phyloP scores from a whole-genome alignment of 2,329 filamentous ascomycete species.

The Thelonectria olida region DNA sequence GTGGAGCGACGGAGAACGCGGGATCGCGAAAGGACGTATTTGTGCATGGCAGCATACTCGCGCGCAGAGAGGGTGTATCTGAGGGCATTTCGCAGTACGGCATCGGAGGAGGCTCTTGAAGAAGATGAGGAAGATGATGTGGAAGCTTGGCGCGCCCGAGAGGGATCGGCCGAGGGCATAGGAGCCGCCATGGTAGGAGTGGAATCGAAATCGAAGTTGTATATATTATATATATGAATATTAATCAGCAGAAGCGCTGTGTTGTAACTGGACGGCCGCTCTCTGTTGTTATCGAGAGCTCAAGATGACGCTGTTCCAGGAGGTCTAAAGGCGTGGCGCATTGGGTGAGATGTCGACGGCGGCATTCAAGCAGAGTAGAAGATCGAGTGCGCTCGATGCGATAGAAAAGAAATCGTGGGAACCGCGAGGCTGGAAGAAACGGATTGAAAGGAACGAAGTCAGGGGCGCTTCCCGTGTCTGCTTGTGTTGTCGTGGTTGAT shows the following conservation, averaged over 20 bases:
- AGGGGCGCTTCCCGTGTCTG: too few species aligned
- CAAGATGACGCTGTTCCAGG: conserved; percentile 31
- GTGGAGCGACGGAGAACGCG: conserved; percentile 63
- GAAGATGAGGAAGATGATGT: conserved; percentile 25
- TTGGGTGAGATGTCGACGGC: conserved; percentile 30
- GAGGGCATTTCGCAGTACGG: conserved; percentile 83
- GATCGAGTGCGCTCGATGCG: not conserved
- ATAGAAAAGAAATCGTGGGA: not conserved
- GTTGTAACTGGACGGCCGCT: conserved; percentile 2
- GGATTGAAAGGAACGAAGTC: not conserved
- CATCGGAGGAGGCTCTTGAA: conserved; percentile 57
- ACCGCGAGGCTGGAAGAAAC: not conserved
- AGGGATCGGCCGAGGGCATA: conserved; percentile 32
- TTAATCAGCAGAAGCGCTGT: not conserved
- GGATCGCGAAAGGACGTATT: conserved; percentile 81
- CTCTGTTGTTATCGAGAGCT: conserved; percentile 18
- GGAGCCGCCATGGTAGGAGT: conserved; percentile 32
- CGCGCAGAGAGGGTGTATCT: conserved; percentile 86
- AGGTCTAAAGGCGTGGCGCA: conserved; percentile 39
- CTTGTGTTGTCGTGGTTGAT: too few species aligned
- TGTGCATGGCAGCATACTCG: conserved; percentile 87
- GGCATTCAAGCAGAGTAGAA: conserved; percentile 33
- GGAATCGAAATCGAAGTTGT: conserved; percentile 17
- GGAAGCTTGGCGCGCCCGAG: conserved; percentile 26
- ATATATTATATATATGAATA: not conserved